These are phyloP conservation scores for Citrus trifoliata DNA, from an alignment of 345 rosid genomes.

Conservation along the genomic window DNA sequence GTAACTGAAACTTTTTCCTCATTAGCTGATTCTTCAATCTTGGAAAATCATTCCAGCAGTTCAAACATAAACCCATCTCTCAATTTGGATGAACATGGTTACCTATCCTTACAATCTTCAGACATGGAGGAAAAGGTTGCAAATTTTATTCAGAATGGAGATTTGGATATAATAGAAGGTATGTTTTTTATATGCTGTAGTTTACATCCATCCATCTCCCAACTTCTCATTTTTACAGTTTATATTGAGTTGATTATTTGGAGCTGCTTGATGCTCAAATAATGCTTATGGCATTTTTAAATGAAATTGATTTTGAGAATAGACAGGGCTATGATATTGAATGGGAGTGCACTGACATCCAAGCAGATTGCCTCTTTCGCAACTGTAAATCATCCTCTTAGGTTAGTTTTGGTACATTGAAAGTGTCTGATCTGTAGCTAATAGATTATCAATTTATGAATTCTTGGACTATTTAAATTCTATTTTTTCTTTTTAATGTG, in stretches of 20 bases:
- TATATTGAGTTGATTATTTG: constrained; percentile 20
- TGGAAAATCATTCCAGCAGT: constrained; percentile 20
- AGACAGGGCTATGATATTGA: constrained; percentile 26
- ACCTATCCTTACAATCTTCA: constrained; percentile 19
- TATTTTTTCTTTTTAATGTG: no score
- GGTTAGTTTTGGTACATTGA: constrained; percentile 40
- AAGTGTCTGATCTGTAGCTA: background rate
- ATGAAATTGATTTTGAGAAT: constrained; percentile 25
- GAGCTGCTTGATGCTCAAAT: constrained; percentile 43
- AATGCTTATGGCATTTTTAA: constrained; percentile 16
- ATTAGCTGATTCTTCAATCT: background rate
- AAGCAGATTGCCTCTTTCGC: constrained; percentile 30
- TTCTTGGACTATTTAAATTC: background rate
- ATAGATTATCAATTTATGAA: background rate
- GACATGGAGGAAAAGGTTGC: constrained; percentile 53
- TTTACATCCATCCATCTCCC: background rate
- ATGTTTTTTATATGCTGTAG: constrained; percentile 7
- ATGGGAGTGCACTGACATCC: constrained; percentile 30
- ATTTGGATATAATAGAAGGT: constrained; percentile 66
- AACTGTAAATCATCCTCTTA: constrained; percentile 21
- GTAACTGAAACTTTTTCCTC: constrained; percentile 18
- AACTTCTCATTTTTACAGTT: background rate
- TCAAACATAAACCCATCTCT: constrained; percentile 6
- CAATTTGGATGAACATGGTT: constrained; percentile 21
- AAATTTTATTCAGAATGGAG: constrained; percentile 64